Evolutionary conservation across 2,329 filamentous ascomycete species (phyloP).

Genomic region (Sporothrix variecibatus): DNA sequence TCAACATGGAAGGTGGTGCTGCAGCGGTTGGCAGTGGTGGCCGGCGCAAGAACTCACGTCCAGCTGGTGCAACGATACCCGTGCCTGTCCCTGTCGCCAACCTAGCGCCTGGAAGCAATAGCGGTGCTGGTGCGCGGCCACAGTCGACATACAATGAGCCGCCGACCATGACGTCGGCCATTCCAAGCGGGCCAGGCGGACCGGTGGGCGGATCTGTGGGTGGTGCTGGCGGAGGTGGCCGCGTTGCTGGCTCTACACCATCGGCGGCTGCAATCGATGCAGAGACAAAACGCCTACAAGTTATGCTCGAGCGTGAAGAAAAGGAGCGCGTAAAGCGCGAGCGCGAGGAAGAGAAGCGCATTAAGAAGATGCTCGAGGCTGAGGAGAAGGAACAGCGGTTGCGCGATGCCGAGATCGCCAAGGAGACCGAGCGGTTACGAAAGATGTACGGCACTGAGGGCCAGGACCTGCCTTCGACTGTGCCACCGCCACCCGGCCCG

Average conservation of each 20-base stretch:
- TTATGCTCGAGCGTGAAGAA: conserved; percentile 55
- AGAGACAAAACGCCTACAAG: conserved; percentile 73
- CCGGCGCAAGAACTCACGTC: conserved; percentile 46
- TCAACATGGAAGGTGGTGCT: conserved; percentile 65
- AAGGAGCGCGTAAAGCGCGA: conserved; percentile 59
- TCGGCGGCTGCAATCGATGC: conserved; percentile 60
- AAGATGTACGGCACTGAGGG: conserved; percentile 65
- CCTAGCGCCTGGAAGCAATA: conserved; percentile 6
- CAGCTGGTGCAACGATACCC: conserved; percentile 35
- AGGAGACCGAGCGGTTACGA: conserved; percentile 79
- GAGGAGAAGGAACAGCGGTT: conserved; percentile 63
- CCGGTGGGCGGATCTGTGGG: not conserved
- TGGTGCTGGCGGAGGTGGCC: not conserved
- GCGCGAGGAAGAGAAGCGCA: conserved; percentile 55
- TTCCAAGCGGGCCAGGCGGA: not conserved
- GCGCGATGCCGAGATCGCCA: conserved; percentile 64
- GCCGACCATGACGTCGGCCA: not conserved
- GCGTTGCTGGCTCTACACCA: conserved; percentile 29
- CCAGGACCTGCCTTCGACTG: conserved; percentile 42
- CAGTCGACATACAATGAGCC: not conserved
- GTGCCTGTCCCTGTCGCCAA: not conserved
- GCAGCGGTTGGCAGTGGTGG: conserved; percentile 31
- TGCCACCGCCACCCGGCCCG: conserved; percentile 30
- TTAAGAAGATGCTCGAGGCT: conserved; percentile 65
- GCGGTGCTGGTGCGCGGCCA: conserved; percentile 39